Evolutionary conservation across 169 alveolate genomes (phyloP).

Genomic region (Cryptosporidium ubiquitum): DNA sequence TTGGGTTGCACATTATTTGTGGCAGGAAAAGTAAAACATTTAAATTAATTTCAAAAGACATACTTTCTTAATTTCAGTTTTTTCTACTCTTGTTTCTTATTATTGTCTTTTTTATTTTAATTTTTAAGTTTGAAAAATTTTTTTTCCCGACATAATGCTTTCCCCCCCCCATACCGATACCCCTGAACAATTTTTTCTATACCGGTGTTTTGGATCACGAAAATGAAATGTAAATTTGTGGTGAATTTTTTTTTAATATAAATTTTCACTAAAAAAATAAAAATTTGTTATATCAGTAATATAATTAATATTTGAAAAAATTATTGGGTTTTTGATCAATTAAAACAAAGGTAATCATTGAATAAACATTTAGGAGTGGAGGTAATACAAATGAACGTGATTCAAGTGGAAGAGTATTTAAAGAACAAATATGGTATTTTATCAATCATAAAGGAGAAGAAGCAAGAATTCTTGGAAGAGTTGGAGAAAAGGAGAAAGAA

Average conservation of each 20-base stretch:
- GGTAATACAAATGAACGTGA: neutral
- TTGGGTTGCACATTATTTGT: neutral
- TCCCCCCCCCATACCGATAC: neutral
- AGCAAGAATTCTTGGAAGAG: slow-evolving; percentile 15
- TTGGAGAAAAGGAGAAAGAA: neutral
- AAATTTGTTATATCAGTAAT: no score
- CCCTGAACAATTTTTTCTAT: neutral
- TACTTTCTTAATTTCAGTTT: no score
- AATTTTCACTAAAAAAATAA: no score
- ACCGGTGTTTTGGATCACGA: neutral
- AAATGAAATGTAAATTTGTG: neutral
- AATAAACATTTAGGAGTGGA: neutral
- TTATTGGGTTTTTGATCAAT: no score
- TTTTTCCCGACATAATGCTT: no score
- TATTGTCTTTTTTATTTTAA: no score
- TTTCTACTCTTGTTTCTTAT: no score
- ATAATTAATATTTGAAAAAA: neutral
- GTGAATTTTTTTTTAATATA: no score
- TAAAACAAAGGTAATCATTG: no score
- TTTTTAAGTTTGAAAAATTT: neutral
- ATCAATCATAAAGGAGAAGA: neutral
- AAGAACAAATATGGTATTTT: slow-evolving; percentile 31
- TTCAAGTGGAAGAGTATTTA: slow-evolving; percentile 10
- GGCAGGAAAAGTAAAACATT: neutral
- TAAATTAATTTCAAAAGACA: no score